These are phyloP conservation scores for Nicotiana noctiflora DNA, from an alignment of 257 asterid species.

Conservation along the genomic window DNA sequence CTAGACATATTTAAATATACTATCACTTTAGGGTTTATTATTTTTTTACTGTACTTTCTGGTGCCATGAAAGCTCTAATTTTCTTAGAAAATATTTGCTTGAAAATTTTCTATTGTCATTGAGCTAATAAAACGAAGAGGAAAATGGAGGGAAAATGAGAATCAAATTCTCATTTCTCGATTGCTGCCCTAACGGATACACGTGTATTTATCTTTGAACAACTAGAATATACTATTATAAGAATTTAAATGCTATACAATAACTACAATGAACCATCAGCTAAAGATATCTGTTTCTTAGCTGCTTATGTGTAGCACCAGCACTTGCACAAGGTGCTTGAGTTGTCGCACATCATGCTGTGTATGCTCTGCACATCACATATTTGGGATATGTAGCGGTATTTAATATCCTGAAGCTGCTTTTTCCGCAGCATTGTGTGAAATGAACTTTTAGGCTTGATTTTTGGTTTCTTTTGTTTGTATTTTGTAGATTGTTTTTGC, in stretches of 20 bases:
- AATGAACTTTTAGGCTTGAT: neutral
- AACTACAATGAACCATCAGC: neutral
- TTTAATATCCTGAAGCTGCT: neutral
- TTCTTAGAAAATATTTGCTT: neutral
- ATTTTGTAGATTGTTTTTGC: slow-evolving; percentile 48
- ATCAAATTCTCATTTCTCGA: neutral
- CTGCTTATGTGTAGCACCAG: neutral
- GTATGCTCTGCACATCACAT: neutral
- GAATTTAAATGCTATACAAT: neutral
- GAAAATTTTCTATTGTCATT: neutral
- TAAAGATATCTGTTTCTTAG: neutral
- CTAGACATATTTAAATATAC: neutral
- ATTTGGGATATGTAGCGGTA: neutral
- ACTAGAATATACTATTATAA: neutral
- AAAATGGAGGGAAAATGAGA: too few relatives aligned
- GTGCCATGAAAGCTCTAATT: neutral
- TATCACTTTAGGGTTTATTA: neutral
- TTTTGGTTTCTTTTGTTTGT: neutral
- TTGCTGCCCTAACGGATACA: neutral
- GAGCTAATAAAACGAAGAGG: neutral
- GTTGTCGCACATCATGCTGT: too few relatives aligned
- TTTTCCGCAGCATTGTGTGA: neutral
- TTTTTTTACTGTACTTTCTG: neutral
- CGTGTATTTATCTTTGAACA: neutral
- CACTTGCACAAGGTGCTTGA: neutral